These are phyloP conservation scores for Pyrenophora teres DNA, from an alignment of 2,329 filamentous ascomycete species.

Conservation along the genomic window DNA sequence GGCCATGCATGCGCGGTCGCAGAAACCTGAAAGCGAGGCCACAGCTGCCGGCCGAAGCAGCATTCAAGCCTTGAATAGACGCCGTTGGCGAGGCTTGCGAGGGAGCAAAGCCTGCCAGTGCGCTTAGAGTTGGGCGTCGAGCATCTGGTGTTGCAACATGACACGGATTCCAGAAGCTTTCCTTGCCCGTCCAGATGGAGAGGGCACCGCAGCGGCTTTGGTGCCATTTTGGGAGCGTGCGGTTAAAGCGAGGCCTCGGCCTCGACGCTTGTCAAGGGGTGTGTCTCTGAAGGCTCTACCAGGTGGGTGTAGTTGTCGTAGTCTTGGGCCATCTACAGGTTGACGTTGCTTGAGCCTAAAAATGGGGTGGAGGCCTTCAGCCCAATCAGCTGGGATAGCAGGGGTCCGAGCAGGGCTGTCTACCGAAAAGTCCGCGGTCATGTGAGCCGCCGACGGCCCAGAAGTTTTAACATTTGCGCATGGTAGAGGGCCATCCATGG, in stretches of 20 bases:
- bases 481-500: conserved; percentile 22
- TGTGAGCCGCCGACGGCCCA: conserved; percentile 39
- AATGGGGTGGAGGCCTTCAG: conserved; percentile 37
- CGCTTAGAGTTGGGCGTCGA: conserved; percentile 32
- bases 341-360: conserved; percentile 46
- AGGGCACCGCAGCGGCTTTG: conserved; percentile 39
- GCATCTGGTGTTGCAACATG: conserved; percentile 32
- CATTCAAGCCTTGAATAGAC: conserved; percentile 16
- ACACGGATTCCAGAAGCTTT: conserved; percentile 45
- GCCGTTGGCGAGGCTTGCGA: conserved; percentile 23
- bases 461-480: conserved; percentile 16
- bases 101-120: conserved; percentile 17
- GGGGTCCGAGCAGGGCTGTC: conserved; percentile 37
- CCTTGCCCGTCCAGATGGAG: conserved; percentile 34
- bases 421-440: conserved; percentile 31
- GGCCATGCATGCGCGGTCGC: conserved; percentile 29
- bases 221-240: conserved; percentile 36
- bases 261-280: conserved; percentile 29
- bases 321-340: conserved; percentile 47
- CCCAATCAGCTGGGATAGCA: conserved; percentile 43
- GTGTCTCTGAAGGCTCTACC: conserved; percentile 29
- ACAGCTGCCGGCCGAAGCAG: conserved; percentile 18
- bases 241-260: conserved; percentile 26
- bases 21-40: conserved; percentile 23
- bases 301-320: conserved; percentile 38